These are phyloP conservation scores for Gracilaria gracilis DNA, from an alignment of 23 red algal species.

Conservation along the genomic window DNA sequence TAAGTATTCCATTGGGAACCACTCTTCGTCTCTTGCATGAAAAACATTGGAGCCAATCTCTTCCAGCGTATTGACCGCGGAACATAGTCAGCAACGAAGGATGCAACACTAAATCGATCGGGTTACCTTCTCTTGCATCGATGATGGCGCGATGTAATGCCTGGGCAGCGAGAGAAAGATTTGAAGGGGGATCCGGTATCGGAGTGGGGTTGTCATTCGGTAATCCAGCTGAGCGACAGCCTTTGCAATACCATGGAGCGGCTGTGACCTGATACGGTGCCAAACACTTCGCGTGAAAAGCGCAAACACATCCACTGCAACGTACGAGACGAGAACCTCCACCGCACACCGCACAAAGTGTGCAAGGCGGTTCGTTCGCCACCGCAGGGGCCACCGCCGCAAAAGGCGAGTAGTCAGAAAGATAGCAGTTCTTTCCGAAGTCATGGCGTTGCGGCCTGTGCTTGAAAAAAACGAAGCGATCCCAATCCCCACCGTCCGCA, in stretches of 20 bases:
- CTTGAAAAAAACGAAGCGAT: slow-evolving; percentile 67
- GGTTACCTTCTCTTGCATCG: slow-evolving; percentile 60
- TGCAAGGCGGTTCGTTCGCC: background rate
- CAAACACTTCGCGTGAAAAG: slow-evolving; percentile 57
- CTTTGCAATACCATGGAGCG: slow-evolving; percentile 48
- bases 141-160: slow-evolving; percentile 43
- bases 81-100: slow-evolving; percentile 41
- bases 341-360: slow-evolving; percentile 64
- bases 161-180: slow-evolving; percentile 24
- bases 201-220: background rate
- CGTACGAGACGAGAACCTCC: slow-evolving; percentile 7
- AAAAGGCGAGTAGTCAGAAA: slow-evolving; percentile 57
- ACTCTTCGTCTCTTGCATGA: slow-evolving; percentile 32
- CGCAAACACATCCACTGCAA: slow-evolving; percentile 34
- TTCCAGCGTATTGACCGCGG: slow-evolving; percentile 21
- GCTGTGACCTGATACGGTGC: background rate
- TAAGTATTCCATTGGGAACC: slow-evolving; percentile 34
- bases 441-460: slow-evolving; percentile 49
- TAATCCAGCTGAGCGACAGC: slow-evolving; percentile 23
- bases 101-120: slow-evolving; percentile 58
- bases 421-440: slow-evolving; percentile 38
- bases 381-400: slow-evolving; percentile 41
- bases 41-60: slow-evolving; percentile 58
- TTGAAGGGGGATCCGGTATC: slow-evolving; percentile 12
- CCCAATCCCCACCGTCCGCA: slow-evolving; percentile 37